Base-by-base conservation (phyloP, 2,329 filamentous ascomycete species). In the Juglanconis oblonga region DNA sequence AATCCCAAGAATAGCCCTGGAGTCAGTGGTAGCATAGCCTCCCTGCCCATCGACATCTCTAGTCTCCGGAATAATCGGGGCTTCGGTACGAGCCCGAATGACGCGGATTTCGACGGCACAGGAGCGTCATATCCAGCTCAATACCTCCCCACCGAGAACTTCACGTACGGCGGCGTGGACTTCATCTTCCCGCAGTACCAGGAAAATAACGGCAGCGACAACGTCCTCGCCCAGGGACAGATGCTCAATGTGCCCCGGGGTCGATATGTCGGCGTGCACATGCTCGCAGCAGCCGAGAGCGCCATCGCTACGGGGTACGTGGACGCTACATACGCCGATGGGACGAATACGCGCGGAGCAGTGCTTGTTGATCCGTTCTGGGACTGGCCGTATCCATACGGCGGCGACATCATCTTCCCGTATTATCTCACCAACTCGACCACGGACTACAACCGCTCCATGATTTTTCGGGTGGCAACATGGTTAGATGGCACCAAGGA, bases 391-490 rank as follows among this genome's bases (percentile, higher is more conserved):
- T 65, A 59, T 17, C 62, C 64, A 4, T 63, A 58, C 2, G 65
- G 65, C 1, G 65, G 64, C 10, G 64, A 64, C 31, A 51, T 67
- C 11, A 62, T 66, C 14, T 62, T 67, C 50, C 65, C 65, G 1
- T 66, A 64, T 33, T 57, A 65, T 5, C 57, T 57, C 9, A 65
- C 64, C 1, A 65, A 65, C 31, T 49, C 62, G 47, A 58, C 55
- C 4, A 17, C 59, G 17, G 57, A 65, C 44, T 64, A 63, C 48
- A 67, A 66, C 51, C 58, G 57, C 10, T 65, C 65, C 14, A 62
- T 61, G 52, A 64, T 67, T 11, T 67, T 66, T 38, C 61, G 62
- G 6, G 59, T 47, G 4, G 45, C 58, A 10, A 36, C 58, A 1
- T 66, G 65, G 64, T 49, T 67, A 9, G 65, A 65, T 31, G 56